Base-by-base conservation (phyloP, 306 rosid genomes). In the Amphicarpaea edgeworthii region DNA sequence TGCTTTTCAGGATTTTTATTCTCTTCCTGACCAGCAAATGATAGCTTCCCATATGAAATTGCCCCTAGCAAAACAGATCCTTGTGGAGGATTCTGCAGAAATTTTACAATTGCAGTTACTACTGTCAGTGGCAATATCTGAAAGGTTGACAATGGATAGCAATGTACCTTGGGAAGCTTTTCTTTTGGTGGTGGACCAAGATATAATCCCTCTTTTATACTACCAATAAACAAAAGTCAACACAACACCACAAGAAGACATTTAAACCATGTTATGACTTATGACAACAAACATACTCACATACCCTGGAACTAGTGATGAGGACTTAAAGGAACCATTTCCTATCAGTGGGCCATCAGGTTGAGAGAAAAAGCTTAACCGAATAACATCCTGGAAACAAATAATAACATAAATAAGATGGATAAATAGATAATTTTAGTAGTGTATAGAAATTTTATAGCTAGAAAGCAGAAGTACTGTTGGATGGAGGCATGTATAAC, bases 291-390 rank as follows among this genome's bases (percentile, higher is more conserved):
- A 75, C 75, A 76, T 17, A 42, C 65, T 23, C 41, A 60, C 94
- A 24, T 86, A 95, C 98, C 97, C 97, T 51, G 98, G 97, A 84
- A 90, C 84, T 76, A 95, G 83, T 47, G 77, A 55, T 21, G 97
- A 87, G 68, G 98, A 87, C 77, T 87, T 92, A 60, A 77, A 95
- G 75, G 90, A 72, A 76, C 97, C 88, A 63, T 89, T 89, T 84
- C 97, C 98, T 80, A 87, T 81, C 85, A 95, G 61, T 34, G 93
- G 88, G 62, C 96, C 98, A 88, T 95, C 98, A 11, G 97, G 98
- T 87, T 90, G 93, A 78, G 98, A 85, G 87, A 87, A 95, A 85
- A 92, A 95, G 79, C 81, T 81, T 86, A 92, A 89, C 45, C 78
- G 90, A 65, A 95, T 81, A 47, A 77, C 85, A 70, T 95, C 98